Evolutionary conservation across 1,284 basidiomycete species (phyloP), one percentile per base, ranked within the genome.

Genomic region (Sporisorium graminicola): DNA sequence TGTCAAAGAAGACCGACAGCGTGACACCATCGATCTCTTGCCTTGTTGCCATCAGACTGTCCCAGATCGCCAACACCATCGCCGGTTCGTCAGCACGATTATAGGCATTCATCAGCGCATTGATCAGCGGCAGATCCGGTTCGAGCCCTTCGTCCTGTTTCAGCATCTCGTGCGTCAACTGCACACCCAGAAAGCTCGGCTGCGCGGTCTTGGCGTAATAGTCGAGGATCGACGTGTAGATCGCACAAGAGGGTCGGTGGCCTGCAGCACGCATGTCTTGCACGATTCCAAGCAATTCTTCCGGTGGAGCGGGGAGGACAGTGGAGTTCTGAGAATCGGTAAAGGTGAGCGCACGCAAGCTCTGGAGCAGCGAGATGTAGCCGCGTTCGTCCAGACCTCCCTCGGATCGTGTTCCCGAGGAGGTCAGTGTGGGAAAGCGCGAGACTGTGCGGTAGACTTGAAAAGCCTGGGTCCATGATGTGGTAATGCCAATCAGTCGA

Each of bases 61-160:
- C 90, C 94, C 94, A 98, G 13, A 97, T 89, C 31, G 91, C 89
- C 77, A 91, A 90, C 9, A 92, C 91, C 69, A 92, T 91, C 0
- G 87, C 87, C 65, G 91, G 91, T 61, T 90, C 90, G 3, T 90
- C 91, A 5, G 91, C 88, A 24, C 91, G 90, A 78, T 92, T 91
- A 86, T 97, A 98, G 1, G 93, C 92, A 84, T 93, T 91, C 92
- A 98, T 94, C 65, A 98, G 88, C 76, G 93, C 90, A 82, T 95
- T 96, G 88, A 92, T 91, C n/a, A 95, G 88, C 1, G 88, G 86
- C 13, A 90, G 88, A 80, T 95, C 92, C 3, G 93, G 92, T 22
- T 90, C 89, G 68, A 96, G 87, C 20, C 89, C 88, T 10, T 91
- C 88, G 81, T 97, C 94, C 46, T 94, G 88, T 51, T 91, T 91